Evolutionary conservation across 441 rosid species (phyloP).

Genomic region (Monsonia emarginata): DNA sequence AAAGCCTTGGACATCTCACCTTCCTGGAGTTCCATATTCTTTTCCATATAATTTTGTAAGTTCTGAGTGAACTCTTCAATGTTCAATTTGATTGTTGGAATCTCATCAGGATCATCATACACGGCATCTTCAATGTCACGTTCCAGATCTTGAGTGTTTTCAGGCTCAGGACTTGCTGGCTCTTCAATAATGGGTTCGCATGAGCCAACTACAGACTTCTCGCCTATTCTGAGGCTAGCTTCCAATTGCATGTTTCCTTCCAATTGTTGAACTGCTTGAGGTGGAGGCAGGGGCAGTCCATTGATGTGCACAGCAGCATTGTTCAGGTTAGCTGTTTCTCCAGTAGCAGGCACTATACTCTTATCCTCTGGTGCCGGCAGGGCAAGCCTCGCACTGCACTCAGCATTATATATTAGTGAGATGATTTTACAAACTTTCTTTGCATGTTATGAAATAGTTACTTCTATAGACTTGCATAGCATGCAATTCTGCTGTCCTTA

Average conservation of each 20-base stretch:
- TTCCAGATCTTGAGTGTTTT: slow-evolving; percentile 31
- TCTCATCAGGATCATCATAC: slow-evolving; percentile 63
- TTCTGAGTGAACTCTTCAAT: slow-evolving; percentile 49
- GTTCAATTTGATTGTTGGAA: slow-evolving; percentile 70
- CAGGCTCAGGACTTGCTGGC: slow-evolving; percentile 70
- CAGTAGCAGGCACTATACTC: slow-evolving; percentile 34
- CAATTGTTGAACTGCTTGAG: slow-evolving; percentile 28
- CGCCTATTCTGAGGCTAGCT: not conserved
- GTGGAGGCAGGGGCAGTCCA: slow-evolving; percentile 34
- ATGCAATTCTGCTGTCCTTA: not conserved
- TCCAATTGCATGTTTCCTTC: slow-evolving; percentile 25
- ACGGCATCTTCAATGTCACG: slow-evolving; percentile 65
- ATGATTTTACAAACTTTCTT: slow-evolving; percentile 8
- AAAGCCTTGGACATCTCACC: slow-evolving; percentile 76
- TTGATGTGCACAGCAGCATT: slow-evolving; percentile 28
- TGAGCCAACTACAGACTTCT: slow-evolving; percentile 21
- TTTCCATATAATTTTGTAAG: slow-evolving; percentile 55
- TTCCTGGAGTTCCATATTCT: slow-evolving; percentile 64
- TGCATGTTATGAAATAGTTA: slow-evolving; percentile 2
- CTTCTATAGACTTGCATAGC: slow-evolving; percentile 3
- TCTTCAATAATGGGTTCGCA: slow-evolving; percentile 70
- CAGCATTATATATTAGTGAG: slow-evolving; percentile 14
- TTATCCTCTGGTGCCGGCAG: slow-evolving; percentile 82
- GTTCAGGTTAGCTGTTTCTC: slow-evolving; percentile 23
- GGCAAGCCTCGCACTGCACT: slow-evolving; percentile 82